Base-by-base conservation (phyloP, 441 rosid species). In the Bocquillonia castaneifolia region DNA sequence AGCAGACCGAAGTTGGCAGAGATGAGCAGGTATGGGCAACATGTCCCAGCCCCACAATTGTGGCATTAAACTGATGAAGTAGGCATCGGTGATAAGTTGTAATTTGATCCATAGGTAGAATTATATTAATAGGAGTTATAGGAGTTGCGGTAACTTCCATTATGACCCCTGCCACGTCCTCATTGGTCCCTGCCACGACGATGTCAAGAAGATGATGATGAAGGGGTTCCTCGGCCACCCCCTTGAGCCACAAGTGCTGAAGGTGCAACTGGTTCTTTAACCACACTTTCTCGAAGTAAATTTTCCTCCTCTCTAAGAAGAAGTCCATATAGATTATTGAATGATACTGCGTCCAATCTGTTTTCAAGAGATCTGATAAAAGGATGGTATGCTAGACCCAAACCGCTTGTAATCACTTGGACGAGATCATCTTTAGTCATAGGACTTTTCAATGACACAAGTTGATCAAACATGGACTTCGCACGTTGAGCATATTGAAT, bases 291-390 rank as follows among this genome's bases (percentile, higher is more conserved):
- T 15, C 1, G 4, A 0, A 10, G 0, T 15, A 9, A 3, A 18
- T 47, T 47, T 5, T 0, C 5, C 12, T 60, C 64, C 31, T 59
- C 47, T 20, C 29, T 20, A 2, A 59, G 6, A 0, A 59, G 17
- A 0, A 59, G 22, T 0, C 64, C 51, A 40, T 39, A 39, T 6
- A 60, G 6, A 23, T 22, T 34, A 40, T 39, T 34, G 40, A 20
- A 23, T 0, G 22, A 39, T 13, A 40, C 15, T 3, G n/a, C 0
- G 0, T 0, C 1, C 0, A 13, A 6, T 0, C 34, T 0, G 0
- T 6, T 47, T 5, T 60, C 51, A 10, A 60, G 5, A 2, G 50
- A 22, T 0, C n/a, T 32, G 1, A 13, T 17, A 14, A 60, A 60
- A 0, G 50, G 64, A 0, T 8, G 18, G 40, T 39, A 60, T 0